Evolutionary conservation across 164 flowering plant genomes (phyloP).

Genomic region (Brasenia schreberi): DNA sequence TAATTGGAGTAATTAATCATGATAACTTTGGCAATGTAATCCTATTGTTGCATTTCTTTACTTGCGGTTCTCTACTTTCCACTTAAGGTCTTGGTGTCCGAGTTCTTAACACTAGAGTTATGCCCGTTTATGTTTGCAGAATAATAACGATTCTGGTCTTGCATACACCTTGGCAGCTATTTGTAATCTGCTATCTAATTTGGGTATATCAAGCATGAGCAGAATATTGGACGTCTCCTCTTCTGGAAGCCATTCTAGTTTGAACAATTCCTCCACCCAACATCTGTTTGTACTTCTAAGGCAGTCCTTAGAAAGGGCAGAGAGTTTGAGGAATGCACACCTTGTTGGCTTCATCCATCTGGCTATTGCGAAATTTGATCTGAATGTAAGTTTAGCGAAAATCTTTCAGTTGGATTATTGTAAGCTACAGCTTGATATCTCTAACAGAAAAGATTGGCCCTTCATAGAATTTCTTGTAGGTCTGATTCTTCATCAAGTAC

Average conservation of each 20-base stretch:
- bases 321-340: slow-evolving; percentile 57
- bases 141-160: slow-evolving; percentile 74
- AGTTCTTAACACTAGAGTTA: background rate
- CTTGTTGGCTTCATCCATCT: slow-evolving; percentile 83
- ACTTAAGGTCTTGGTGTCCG: background rate
- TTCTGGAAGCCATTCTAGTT: slow-evolving; percentile 27
- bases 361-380: slow-evolving; percentile 75
- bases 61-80: too few species aligned
- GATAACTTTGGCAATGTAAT: too few species aligned
- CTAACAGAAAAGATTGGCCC: background rate
- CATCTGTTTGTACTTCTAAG: slow-evolving; percentile 67
- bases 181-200: slow-evolving; percentile 70
- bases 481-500: background rate
- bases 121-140: slow-evolving; percentile 32
- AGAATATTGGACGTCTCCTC: slow-evolving; percentile 74
- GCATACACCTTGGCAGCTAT: slow-evolving; percentile 82
- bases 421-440: background rate
- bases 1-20: too few species aligned
- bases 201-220: slow-evolving; percentile 48
- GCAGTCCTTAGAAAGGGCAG: slow-evolving; percentile 78
- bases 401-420: background rate
- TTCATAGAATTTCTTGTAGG: background rate
- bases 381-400: slow-evolving; percentile 30
- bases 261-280: slow-evolving; percentile 55
- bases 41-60: too few species aligned